These are phyloP conservation scores for Gamarada debralockiae DNA, from an alignment of 495 filamentous ascomycete genomes.

Conservation along the genomic window DNA sequence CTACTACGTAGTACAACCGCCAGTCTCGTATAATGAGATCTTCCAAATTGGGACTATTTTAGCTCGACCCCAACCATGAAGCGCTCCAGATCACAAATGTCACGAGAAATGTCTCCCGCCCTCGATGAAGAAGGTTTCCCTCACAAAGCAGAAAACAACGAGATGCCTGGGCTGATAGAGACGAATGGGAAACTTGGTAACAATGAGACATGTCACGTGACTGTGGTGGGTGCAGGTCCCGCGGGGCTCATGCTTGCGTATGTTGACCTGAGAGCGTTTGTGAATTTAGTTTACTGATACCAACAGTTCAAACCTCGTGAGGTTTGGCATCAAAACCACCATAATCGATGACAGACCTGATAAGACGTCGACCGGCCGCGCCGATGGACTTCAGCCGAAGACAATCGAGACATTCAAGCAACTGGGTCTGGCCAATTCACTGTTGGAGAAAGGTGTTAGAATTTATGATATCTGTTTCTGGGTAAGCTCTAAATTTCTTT, in stretches of 20 bases:
- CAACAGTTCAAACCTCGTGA: conserved; percentile 56
- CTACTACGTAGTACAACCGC: no score
- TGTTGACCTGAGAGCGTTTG: conserved; percentile 14
- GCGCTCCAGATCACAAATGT: neutral
- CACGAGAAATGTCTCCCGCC: neutral
- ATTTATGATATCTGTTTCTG: conserved; percentile 72
- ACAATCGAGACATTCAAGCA: conserved; percentile 64
- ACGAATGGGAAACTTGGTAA: neutral
- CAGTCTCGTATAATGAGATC: no score
- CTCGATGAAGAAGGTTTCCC: neutral
- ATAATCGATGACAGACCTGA: conserved; percentile 37
- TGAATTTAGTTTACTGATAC: neutral
- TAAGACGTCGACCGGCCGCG: conserved; percentile 50
- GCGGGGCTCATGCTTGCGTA: conserved; percentile 68
- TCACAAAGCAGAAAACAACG: neutral
- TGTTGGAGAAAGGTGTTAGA: conserved; percentile 58
- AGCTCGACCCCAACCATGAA: neutral
- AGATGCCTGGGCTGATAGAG: neutral
- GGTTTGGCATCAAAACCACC: conserved; percentile 47
- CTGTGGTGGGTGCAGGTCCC: conserved; percentile 67
- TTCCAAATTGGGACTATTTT: no score
- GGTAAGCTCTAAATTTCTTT: conserved; percentile 38
- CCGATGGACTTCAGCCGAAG: conserved; percentile 58
- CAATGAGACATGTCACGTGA: conserved; percentile 34
- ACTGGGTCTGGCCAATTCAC: conserved; percentile 59